A percentile compares a stretch with the other conserved stretches of the same genome.
Conservation (phyloP, 2,329 filamentous ascomycete species). For the Metarhizium robertsii region DNA sequence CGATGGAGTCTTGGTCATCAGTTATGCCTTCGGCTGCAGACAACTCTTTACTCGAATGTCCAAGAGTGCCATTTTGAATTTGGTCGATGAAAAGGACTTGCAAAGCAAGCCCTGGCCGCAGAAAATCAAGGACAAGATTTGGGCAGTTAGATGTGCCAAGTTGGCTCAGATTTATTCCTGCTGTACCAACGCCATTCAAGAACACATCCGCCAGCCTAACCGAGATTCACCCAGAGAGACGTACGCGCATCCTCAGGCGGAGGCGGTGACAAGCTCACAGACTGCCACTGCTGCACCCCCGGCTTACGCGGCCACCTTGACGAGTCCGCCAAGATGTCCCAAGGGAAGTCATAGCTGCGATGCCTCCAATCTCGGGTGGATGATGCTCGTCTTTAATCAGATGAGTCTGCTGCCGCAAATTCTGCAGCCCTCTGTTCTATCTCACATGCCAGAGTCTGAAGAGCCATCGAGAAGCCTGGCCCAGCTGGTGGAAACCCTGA, state of each 20-base stretch:
- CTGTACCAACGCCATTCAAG: slow-evolving; percentile 33
- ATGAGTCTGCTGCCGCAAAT: slow-evolving; percentile 33
- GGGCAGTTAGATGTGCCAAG: slow-evolving; percentile 38
- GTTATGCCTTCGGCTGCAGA: slow-evolving; percentile 41
- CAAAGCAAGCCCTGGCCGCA: slow-evolving; percentile 36
- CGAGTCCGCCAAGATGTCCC: slow-evolving; percentile 35
- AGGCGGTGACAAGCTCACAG: slow-evolving; percentile 12
- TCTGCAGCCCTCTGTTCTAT: slow-evolving; percentile 21
- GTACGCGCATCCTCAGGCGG: slow-evolving; percentile 11
- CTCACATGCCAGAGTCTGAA: slow-evolving; percentile 14
- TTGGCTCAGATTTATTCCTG: slow-evolving; percentile 39
- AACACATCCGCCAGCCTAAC: slow-evolving; percentile 30
- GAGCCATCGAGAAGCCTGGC: slow-evolving; percentile 30
- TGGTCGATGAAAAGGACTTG: slow-evolving; percentile 33
- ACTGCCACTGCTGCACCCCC: slow-evolving; percentile 9
- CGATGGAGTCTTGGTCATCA: slow-evolving; percentile 40
- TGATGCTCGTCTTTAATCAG: slow-evolving; percentile 42
- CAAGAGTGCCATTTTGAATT: slow-evolving; percentile 37
- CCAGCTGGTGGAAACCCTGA: slow-evolving; percentile 34
- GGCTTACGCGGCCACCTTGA: slow-evolving; percentile 17
- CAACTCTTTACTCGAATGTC: slow-evolving; percentile 40
- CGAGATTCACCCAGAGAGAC: slow-evolving; percentile 11
- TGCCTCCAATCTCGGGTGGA: slow-evolving; percentile 42
- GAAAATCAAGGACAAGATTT: slow-evolving; percentile 37
- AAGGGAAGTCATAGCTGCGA: slow-evolving; percentile 41